Evolutionary conservation across 140 eudicot species (phyloP), one percentile per base, ranked within the genome.

Genomic region (Senecio squalidus): DNA sequence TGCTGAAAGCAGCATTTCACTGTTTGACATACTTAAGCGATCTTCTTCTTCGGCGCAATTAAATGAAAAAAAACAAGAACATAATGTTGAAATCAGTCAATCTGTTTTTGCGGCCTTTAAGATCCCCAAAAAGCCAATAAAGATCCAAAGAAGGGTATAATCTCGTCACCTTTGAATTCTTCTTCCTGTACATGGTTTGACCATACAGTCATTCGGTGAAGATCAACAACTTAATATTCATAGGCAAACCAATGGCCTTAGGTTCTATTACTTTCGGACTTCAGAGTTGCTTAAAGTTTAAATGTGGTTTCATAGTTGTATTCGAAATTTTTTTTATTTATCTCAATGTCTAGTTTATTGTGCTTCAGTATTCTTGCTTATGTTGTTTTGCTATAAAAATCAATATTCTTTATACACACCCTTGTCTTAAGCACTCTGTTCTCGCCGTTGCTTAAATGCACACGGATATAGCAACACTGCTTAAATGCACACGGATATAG

Each of bases 1-100:
- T 70, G 23, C 58, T 13, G 93, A 76, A 70, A 55, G 53, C 39
- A 49, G 64, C 30, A 64, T 68, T 52, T 83, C 95, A 14, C 64
- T 90, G 16, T 76, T 90, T n/a, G 97, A 90, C 46, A 64, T 86
- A 43, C 62, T 90, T 74, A 90, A 78, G 83, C 62, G 68, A 28
- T 73, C 93, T 4, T 76, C 93, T 9, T 73, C 93, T 4, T 76
- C 93, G 6, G 36, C 58, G 30, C 72, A 73, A 67, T 45, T 84
- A 3, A 41, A 47, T 16, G 55, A 15, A 28, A 58, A 74, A 53
- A 73, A 64, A 31, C 67, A 43, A 20, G 76, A 76, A 29, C 26
- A 48, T 24, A 72, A 20, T 27, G 71, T 76, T 45, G 97, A 69
- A 51, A 67, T 81, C 4, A 76, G 78, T 27, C 83, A 78, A 60